Percentiles rank a stretch among this genome's conserved stretches.
phyloP scores from a whole-genome alignment of 106 monocot genomes.

The Platanthera guangdongensis region DNA sequence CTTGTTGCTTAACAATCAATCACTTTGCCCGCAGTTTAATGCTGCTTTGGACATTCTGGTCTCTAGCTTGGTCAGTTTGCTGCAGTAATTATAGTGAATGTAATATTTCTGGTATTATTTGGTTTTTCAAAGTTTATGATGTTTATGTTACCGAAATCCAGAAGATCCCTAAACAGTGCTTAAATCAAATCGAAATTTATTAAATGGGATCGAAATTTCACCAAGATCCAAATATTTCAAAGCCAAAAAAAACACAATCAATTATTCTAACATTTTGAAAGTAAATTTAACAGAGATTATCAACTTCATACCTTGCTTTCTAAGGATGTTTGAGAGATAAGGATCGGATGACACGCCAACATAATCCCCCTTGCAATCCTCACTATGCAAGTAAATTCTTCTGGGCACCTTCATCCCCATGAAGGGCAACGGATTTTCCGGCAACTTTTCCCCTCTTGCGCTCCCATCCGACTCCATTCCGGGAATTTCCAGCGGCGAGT shows the following conservation, averaged over 20 bases:
- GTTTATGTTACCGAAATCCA: neutral
- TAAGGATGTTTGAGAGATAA: slow-evolving; percentile 44
- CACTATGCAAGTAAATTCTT: slow-evolving; percentile 21
- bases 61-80: neutral
- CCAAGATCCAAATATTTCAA: neutral
- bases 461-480: neutral
- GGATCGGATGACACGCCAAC: slow-evolving; percentile 49
- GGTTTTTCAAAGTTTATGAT: neutral
- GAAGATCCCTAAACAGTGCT: neutral
- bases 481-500: neutral
- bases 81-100: neutral
- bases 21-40: neutral
- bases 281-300: neutral
- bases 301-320: slow-evolving; percentile 47
- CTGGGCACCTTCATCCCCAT: slow-evolving; percentile 47
- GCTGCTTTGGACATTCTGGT: neutral
- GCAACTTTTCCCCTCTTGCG: neutral
- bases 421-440: slow-evolving; percentile 23
- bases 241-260: neutral
- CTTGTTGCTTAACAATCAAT: neutral
- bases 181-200: neutral
- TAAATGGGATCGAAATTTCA: neutral
- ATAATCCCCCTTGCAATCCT: slow-evolving; percentile 52
- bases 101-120: neutral
- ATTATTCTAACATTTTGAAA: neutral